phyloP scores from a whole-genome alignment of 495 filamentous ascomycete species.

The Pseudomonodictys pantanalensis region DNA sequence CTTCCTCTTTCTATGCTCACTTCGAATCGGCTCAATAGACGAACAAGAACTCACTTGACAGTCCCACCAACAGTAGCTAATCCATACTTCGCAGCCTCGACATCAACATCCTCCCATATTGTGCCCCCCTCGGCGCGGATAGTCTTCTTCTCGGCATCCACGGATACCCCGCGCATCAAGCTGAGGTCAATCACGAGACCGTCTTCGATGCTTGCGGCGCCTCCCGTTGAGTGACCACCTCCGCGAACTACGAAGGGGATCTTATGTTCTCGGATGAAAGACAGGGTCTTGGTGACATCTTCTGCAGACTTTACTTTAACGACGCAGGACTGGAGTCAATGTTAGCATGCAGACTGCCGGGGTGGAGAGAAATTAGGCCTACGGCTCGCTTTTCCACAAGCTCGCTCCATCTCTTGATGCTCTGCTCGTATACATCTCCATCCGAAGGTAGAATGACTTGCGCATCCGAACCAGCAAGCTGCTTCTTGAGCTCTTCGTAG shows the following conservation, averaged over 20 bases:
- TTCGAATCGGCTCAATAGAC: no score
- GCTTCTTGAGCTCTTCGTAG: conserved; percentile 1
- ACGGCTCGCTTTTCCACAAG: conserved; percentile 35
- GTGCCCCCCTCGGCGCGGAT: conserved; percentile 54
- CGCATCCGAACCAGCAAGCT: conserved; percentile 3
- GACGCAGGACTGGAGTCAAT: conserved; percentile 41
- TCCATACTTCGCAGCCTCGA: conserved; percentile 47
- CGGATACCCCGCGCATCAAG: conserved; percentile 49
- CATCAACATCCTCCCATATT: conserved; percentile 57
- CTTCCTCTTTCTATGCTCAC: no score
- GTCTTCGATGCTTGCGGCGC: conserved; percentile 49
- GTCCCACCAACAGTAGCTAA: conserved; percentile 60
- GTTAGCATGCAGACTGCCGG: background rate
- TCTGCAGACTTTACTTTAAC: conserved; percentile 40
- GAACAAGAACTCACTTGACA: no score
- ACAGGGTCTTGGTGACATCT: conserved; percentile 46
- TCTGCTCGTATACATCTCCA: conserved; percentile 29
- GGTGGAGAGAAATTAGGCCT: background rate
- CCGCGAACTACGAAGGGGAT: conserved; percentile 53
- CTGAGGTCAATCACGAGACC: conserved; percentile 58
- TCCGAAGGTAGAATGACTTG: conserved; percentile 17
- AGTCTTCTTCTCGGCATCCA: conserved; percentile 46
- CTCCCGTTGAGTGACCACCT: conserved; percentile 54
- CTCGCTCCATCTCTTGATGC: conserved; percentile 36
- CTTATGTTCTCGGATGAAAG: conserved; percentile 45